Conservation (phyloP, 192 early-diverging fungal genomes). For the Umbelopsis isabellina region DNA sequence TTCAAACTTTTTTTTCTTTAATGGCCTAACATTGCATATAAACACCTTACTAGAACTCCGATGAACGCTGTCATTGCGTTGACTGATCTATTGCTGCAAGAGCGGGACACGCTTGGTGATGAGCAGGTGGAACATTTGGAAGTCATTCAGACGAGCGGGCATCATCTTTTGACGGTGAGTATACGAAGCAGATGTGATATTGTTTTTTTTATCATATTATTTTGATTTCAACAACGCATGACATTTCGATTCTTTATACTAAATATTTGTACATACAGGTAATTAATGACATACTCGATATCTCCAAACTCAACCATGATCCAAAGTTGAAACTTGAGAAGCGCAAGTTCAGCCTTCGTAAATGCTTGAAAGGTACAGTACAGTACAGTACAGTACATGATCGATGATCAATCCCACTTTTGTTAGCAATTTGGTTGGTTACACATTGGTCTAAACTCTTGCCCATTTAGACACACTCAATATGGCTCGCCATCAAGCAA, state of each 20-base stretch:
- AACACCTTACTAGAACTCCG: constrained; percentile 45
- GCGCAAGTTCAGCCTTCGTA: constrained; percentile 50
- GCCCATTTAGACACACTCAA: constrained; percentile 35
- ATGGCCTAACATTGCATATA: not conserved
- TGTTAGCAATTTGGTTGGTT: too few species aligned
- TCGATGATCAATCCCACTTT: too few species aligned
- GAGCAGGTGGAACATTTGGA: constrained; percentile 55
- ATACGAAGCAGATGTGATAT: not conserved
- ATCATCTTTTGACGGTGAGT: constrained; percentile 57
- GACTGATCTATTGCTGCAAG: constrained; percentile 52
- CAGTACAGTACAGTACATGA: too few species aligned
- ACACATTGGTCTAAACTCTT: not conserved
- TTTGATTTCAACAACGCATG: not conserved
- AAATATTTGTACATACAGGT: constrained; percentile 36
- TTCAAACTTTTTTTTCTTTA: too few species aligned
- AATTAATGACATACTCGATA: constrained; percentile 59
- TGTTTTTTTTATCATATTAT: constrained; percentile 13
- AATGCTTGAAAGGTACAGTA: constrained; percentile 63
- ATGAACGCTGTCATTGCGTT: constrained; percentile 61
- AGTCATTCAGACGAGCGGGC: constrained; percentile 60
- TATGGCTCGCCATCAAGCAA: constrained; percentile 46
- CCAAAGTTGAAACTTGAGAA: constrained; percentile 55
- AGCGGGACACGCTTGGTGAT: constrained; percentile 45
- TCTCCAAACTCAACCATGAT: constrained; percentile 58
- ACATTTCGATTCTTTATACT: not conserved